A percentile compares a stretch with the other conserved stretches of the same genome.
phyloP scores from a whole-genome alignment of 345 rosid species.

The Cardamine occulta region DNA sequence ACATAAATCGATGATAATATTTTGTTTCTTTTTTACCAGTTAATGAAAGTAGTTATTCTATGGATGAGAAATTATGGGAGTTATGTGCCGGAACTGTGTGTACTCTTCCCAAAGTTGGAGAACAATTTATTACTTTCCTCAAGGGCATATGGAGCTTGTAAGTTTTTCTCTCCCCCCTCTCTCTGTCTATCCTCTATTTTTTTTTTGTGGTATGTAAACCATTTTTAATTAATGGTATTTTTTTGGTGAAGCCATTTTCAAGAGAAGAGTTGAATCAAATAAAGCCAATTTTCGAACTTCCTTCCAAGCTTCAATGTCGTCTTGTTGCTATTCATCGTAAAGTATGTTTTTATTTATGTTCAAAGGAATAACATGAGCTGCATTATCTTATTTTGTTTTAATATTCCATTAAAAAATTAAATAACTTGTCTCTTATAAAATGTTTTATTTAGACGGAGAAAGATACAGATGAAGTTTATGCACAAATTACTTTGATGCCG shows the following conservation, averaged over 20 bases:
- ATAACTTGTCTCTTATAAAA: too few relatives aligned
- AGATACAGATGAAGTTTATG: constrained; percentile 62
- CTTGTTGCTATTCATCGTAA: constrained; percentile 50
- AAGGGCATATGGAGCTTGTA: constrained; percentile 69
- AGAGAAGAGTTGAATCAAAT: constrained; percentile 39
- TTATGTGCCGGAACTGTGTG: constrained; percentile 42
- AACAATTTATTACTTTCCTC: constrained; percentile 60
- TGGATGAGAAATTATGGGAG: too few relatives aligned
- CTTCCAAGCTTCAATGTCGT: constrained; percentile 55
- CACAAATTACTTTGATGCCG: constrained; percentile 55
- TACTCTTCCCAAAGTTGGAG: constrained; percentile 52
- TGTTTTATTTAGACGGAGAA: constrained; percentile 30
- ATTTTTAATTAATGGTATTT: not conserved
- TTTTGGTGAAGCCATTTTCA: constrained; percentile 49
- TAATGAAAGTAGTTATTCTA: too few relatives aligned
- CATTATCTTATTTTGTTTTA: not conserved
- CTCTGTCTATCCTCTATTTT: not conserved
- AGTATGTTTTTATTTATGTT: constrained; percentile 39
- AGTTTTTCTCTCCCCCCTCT: not conserved
- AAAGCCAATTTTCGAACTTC: constrained; percentile 56
- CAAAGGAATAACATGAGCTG: not conserved
- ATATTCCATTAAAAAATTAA: too few relatives aligned
- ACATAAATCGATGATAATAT: too few relatives aligned
- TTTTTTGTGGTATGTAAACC: not conserved
- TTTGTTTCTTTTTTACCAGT: too few relatives aligned